phyloP scores from a whole-genome alignment of 352 stramenopile species.

The Phytophthora sojae region DNA sequence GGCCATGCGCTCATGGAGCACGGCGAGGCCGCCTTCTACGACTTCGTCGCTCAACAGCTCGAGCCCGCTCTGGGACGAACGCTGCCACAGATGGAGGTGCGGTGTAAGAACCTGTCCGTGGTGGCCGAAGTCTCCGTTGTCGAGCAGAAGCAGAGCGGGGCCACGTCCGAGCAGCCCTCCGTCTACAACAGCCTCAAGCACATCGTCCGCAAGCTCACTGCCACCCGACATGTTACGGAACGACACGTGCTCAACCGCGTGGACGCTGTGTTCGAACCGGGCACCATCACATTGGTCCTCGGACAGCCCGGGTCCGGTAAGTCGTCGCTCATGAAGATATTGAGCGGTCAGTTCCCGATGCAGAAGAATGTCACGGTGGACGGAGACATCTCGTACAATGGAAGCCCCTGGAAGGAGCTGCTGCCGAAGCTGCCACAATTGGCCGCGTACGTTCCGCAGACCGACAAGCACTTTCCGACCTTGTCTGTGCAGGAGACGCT shows the following conservation, averaged over 20 bases:
- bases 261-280: conserved; percentile 43
- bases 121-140: conserved; percentile 33
- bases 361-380: conserved; percentile 35
- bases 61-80: conserved; percentile 27
- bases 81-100: conserved; percentile 47
- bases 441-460: conserved; percentile 32
- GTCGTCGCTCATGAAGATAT: conserved; percentile 45
- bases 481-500: conserved; percentile 43
- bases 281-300: conserved; percentile 45
- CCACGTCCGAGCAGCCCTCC: conserved; percentile 36
- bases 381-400: conserved; percentile 46
- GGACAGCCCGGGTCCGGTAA: conserved; percentile 51
- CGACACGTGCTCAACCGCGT: conserved; percentile 40
- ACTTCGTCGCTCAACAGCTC: conserved; percentile 27
- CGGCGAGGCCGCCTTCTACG: conserved; percentile 32
- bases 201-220: conserved; percentile 16
- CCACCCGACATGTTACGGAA: conserved; percentile 13
- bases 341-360: conserved; percentile 43
- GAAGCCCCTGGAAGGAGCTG: conserved; percentile 12
- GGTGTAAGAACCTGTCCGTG: conserved; percentile 42
- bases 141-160: conserved; percentile 7
- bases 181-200: conserved; percentile 39
- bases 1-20: conserved; percentile 28
- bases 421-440: conserved; percentile 28
- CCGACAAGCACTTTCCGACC: conserved; percentile 36